phyloP scores from a whole-genome alignment of 73 alveolate genomes.

The Stentor roeselii region DNA sequence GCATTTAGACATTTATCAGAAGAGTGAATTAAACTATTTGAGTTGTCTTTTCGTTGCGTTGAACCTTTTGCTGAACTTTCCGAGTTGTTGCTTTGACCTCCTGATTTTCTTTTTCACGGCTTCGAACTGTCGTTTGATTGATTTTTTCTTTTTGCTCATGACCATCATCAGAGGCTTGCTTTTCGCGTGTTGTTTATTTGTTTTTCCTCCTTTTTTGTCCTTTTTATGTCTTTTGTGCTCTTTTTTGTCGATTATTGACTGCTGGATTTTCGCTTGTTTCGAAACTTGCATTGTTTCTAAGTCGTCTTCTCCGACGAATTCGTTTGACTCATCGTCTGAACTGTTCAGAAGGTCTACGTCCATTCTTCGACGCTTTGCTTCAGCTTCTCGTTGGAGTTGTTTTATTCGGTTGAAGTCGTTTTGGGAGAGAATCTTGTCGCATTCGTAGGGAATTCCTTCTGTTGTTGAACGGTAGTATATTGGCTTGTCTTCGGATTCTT shows the following conservation, averaged over 20 bases:
- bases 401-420: constrained; percentile 10
- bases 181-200: constrained; percentile 63
- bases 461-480: constrained; percentile 24
- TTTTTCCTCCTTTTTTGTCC: constrained; percentile 49
- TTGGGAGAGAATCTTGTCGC: constrained; percentile 18
- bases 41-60: background rate
- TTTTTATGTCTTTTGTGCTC: constrained; percentile 38
- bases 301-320: constrained; percentile 33
- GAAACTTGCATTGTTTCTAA: constrained; percentile 34
- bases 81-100: constrained; percentile 61
- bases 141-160: constrained; percentile 62
- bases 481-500: constrained; percentile 27
- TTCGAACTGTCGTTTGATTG: constrained; percentile 53
- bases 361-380: background rate
- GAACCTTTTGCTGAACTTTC: constrained; percentile 49
- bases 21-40: too few species aligned
- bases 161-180: constrained; percentile 83
- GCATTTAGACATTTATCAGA: too few species aligned
- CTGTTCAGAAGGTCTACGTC: constrained; percentile 49
- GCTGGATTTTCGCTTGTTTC: constrained; percentile 31
- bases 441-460: background rate
- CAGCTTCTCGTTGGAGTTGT: constrained; percentile 23
- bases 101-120: constrained; percentile 63
- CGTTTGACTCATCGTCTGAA: constrained; percentile 47
- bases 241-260: constrained; percentile 27